Conservation (phyloP, 306 rosid genomes). For the Pachyrhizus erosus region DNA sequence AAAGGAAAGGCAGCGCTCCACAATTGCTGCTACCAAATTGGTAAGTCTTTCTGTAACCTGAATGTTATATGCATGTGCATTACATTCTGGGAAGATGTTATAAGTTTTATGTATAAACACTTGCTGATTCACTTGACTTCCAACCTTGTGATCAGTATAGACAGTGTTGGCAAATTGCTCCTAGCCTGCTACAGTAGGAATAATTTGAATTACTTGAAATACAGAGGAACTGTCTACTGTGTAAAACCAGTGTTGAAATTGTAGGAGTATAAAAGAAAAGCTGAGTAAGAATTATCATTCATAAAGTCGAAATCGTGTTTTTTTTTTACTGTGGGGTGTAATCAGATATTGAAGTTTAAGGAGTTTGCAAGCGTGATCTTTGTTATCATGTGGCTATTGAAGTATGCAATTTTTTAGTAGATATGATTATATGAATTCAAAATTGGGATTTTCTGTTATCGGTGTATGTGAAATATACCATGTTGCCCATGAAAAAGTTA, state of each 20-base stretch:
- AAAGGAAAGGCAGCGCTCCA: slow-evolving; percentile 56
- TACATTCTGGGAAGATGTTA: neutral
- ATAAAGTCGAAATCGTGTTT: neutral
- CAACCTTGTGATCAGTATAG: neutral
- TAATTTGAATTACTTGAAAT: slow-evolving; percentile 13
- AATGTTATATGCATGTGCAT: slow-evolving; percentile 29
- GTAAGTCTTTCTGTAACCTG: slow-evolving; percentile 38
- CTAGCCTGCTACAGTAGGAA: neutral
- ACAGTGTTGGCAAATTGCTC: slow-evolving; percentile 11
- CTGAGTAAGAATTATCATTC: slow-evolving; percentile 7
- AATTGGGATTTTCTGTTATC: neutral
- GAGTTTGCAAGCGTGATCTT: slow-evolving; percentile 14
- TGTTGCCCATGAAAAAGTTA: neutral
- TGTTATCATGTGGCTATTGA: neutral
- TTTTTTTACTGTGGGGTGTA: neutral
- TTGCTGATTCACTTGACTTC: neutral
- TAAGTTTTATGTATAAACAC: slow-evolving; percentile 16
- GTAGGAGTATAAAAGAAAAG: neutral
- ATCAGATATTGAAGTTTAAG: neutral
- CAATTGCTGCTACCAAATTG: slow-evolving; percentile 51
- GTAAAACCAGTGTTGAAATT: neutral
- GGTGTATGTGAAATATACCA: neutral
- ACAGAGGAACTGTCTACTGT: slow-evolving; percentile 6
- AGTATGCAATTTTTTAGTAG: neutral
- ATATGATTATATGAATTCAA: neutral